Base-by-base conservation (phyloP, 2,329 filamentous ascomycete species). In the Stylonectria norvegica region DNA sequence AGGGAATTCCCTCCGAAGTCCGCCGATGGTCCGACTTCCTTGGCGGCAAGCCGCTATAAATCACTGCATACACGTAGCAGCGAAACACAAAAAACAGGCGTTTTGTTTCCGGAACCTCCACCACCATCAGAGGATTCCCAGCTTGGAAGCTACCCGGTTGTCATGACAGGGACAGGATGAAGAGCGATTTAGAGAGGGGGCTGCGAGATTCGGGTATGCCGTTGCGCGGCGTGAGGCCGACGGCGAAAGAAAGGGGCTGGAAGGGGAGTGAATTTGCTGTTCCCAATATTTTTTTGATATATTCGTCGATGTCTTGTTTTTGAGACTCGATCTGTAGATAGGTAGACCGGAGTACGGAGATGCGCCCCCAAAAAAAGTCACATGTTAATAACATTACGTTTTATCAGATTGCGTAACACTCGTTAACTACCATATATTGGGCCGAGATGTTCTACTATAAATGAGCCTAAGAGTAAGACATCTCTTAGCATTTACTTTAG, bases 21-120 rank as follows among this genome's bases (percentile, higher is more conserved):
- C 83, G 86, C 65, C 83, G 84, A 60, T 98, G 93, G 93, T 94
- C 88, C 52, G 85, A 97, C 59, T 98, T 97, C 67, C 86, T 95
- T 58, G 89, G 89, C 51, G 84, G 85, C 58, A 89, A 89, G 77
- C 84, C 83, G 38, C 70, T 89, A 72, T 89, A 81, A 71, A 69
- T 52, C 35, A 45, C 43, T 39, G n/a, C 31, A 4, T 35, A 16
- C 31, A 23, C 30, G 41, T 34, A 43, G 34, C 9, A 36, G 36
- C 20, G 38, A 36, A 41, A 41, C n/a, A 33, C 20, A 27, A 37
- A 20, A 30, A 45, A 36, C 42, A 38, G 50, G 50, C 50, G 44
- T 49, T 55, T 53, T 52, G 40, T 47, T 48, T 50, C 40, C 45
- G 52, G 38, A 44, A 46, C 32, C 42, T 40, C 38, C 34, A n/a